Base-by-base conservation (phyloP, 2,329 filamentous ascomycete genomes). In the Exophiala viscosa region DNA sequence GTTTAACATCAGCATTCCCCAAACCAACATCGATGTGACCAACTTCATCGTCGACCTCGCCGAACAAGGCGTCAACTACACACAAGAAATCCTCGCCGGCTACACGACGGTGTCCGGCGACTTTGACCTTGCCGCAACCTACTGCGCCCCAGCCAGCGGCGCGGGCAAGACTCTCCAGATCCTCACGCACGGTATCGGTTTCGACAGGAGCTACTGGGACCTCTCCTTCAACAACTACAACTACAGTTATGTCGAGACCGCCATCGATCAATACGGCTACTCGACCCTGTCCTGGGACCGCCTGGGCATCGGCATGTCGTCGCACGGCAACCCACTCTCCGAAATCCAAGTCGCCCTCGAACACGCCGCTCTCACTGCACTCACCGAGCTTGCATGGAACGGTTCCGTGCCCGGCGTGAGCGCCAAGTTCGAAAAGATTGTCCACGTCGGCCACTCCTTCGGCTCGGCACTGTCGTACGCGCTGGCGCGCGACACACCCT, bases 381-480 rank as follows among this genome's bases (percentile, higher is more conserved):
- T 87, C 3, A 85, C 82, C 0, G 64, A 65, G 9, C 67, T 70
- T 57, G 69, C 82, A 1, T 76, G 78, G 28, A 60, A 65, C 1
- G 76, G 77, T 42, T 61, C 63, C 0, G 68, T 85, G 18, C 64
- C 70, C 0, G 67, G 69, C 15, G 65, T 79, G n/a, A 64, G 64
- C 23, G 59, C 65, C 42, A 58, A 39, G 15, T 74, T 71, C 59
- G 57, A 15, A 59, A 52, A 62, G 40, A 69, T 81, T 18, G 70
- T 83, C 7, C 83, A 86, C 64, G 73, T 84, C 13, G 84, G 83
- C 14, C 59, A 87, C 70, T 83, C 79, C 0, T 86, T 83, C 60
- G 84, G 84, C 31, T 82, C 81, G 0, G 68, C 76, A 5, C 78
- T 82, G 60, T 78, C 76, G 2, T 84, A 82, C 66, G 74, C 69